Evolutionary conservation across 2,329 filamentous ascomycete species (phyloP).

Genomic region (Curvularia lunata): DNA sequence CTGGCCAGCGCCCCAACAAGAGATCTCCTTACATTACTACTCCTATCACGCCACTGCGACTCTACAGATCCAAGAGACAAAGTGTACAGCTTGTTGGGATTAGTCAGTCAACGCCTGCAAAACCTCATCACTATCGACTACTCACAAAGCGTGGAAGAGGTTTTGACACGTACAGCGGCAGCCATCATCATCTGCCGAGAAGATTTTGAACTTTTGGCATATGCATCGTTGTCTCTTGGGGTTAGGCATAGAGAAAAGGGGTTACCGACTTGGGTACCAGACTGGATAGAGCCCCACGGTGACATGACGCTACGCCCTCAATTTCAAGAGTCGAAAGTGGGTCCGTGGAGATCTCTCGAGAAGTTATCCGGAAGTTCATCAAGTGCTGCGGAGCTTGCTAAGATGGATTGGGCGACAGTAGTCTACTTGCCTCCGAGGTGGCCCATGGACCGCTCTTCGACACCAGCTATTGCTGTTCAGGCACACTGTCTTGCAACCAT

Average conservation of each 20-base stretch:
- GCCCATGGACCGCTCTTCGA: background rate
- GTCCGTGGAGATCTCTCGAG: constrained; percentile 19
- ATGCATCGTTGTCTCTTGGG: constrained; percentile 12
- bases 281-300: constrained; percentile 13
- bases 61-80: constrained; percentile 22
- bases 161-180: constrained; percentile 14
- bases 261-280: constrained; percentile 21
- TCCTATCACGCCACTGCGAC: constrained; percentile 16
- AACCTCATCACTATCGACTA: constrained; percentile 20
- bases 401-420: constrained; percentile 9
- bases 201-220: constrained; percentile 17
- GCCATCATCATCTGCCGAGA: constrained; percentile 20
- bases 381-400: background rate
- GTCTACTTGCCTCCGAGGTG: constrained; percentile 11
- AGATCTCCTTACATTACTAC: constrained; percentile 18
- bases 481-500: constrained; percentile 20
- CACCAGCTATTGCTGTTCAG: constrained; percentile 6
- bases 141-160: constrained; percentile 18
- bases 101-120: constrained; percentile 17
- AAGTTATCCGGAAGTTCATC: constrained; percentile 6
- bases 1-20: constrained; percentile 17
- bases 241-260: background rate
- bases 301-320: constrained; percentile 12
- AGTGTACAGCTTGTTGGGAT: constrained; percentile 17
- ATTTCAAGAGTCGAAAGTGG: constrained; percentile 13